Base-by-base conservation (phyloP, 306 rosid genomes). In the Ammopiptanthus mongolicus region DNA sequence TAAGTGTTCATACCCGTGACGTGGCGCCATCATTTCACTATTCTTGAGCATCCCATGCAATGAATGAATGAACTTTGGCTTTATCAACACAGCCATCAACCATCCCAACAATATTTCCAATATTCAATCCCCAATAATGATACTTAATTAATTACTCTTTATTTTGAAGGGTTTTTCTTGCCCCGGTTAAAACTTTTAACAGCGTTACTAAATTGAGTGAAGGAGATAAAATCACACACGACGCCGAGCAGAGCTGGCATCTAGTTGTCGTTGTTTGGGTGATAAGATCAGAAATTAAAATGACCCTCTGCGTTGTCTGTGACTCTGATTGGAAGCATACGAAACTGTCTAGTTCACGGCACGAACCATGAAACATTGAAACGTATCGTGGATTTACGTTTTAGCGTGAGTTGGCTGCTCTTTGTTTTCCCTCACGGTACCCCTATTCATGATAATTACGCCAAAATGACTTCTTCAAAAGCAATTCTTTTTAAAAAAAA, bases 401-500 rank as follows among this genome's bases (percentile, higher is more conserved):
- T 53, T 73, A 5, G 83, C 79, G 70, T 73, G 33, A 46, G 34
- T 42, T 10, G 34, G 18, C 74, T 69, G 69, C 60, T 39, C 60
- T 18, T 7, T 62, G 6, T 8, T 71, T 47, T 50, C 71, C 10
- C 42, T 51, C 41, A 4, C 44, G 46, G 46, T 39, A 39, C 6
- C 44, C 12, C 9, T 33, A 25, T 37, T 37, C 5, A 22, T 36
- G 39, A 7, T 65, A 53, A 4, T 46, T 4, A 23, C n/a, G 23
- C 47, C 5, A 19, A 9, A 59, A 29, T 5, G 6, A 46, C 58
- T 15, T 8, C 8, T 52, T 70, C 3, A 57, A 64, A 25, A 52
- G 22, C 75, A 37, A 11, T 9, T 21, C 63, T 69, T 69, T n/a
- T 14, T 19, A 6, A 56, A 48, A 17, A 37, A 3, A 4, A 8